Evolutionary conservation across 2,329 filamentous ascomycete species (phyloP).

Genomic region (Fusarium albidum): DNA sequence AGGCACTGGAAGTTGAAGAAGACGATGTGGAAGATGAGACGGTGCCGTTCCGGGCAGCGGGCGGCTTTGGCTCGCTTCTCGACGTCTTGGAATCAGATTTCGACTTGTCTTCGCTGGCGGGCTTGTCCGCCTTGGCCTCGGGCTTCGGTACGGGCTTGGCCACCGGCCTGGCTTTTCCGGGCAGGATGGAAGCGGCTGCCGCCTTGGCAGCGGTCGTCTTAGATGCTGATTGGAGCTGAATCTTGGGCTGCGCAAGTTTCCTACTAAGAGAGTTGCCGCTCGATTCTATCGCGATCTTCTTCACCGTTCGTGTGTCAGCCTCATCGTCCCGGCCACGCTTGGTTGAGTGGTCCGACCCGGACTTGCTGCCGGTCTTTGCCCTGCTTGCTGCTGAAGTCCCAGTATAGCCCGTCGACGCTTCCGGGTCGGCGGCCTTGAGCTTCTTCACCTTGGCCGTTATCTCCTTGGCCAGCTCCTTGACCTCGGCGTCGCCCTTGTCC

Average conservation of each 20-base stretch:
- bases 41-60: constrained; percentile 42
- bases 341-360: constrained; percentile 39
- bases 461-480: constrained; percentile 67
- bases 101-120: constrained; percentile 42
- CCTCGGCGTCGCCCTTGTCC: constrained; percentile 71
- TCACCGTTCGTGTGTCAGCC: constrained; percentile 48
- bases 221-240: constrained; percentile 41
- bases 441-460: constrained; percentile 61
- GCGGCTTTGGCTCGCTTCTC: constrained; percentile 43
- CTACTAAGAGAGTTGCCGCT: constrained; percentile 48
- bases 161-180: constrained; percentile 57
- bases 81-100: constrained; percentile 41
- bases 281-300: constrained; percentile 54
- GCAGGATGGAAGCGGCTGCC: constrained; percentile 49
- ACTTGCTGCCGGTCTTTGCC: constrained; percentile 45
- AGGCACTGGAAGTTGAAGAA: constrained; percentile 45
- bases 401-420: constrained; percentile 48
- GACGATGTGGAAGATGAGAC: constrained; percentile 44
- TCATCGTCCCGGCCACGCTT: constrained; percentile 54
- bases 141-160: constrained; percentile 53
- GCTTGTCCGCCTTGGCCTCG: constrained; percentile 42
- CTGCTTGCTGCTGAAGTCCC: constrained; percentile 51
- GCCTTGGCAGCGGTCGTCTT: constrained; percentile 45
- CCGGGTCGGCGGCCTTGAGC: constrained; percentile 47
- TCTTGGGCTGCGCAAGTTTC: constrained; percentile 50